Conservation (phyloP, 176 grass and related monocot species). For the Thalia dealbata region DNA sequence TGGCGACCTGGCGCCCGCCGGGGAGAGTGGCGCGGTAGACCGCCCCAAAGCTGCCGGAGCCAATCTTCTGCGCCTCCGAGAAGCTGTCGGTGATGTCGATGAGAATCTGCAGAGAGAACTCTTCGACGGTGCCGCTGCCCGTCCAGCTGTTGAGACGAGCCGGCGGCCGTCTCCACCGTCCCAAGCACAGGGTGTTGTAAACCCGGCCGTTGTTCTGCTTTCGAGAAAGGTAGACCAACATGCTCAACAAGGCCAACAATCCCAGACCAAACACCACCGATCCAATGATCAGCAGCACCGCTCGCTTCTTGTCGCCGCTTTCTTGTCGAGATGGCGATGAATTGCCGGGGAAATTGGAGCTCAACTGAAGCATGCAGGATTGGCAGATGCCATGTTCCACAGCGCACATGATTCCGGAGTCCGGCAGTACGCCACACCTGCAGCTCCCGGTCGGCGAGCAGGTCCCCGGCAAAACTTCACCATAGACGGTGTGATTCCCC, state of each 20-base stretch:
- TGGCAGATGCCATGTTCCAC: slow-evolving; percentile 37
- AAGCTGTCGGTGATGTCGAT: slow-evolving; percentile 43
- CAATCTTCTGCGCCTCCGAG: slow-evolving; percentile 43
- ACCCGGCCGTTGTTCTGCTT: neutral
- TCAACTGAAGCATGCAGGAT: slow-evolving; percentile 18
- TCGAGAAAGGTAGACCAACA: neutral
- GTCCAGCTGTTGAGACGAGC: neutral
- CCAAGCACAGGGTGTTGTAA: neutral
- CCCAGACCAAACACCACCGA: slow-evolving; percentile 1
- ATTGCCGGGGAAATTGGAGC: neutral
- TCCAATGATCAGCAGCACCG: neutral
- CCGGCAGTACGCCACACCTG: slow-evolving; percentile 21
- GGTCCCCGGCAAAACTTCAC: slow-evolving; percentile 40
- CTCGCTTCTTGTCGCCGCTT: neutral
- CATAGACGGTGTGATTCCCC: slow-evolving; percentile 22
- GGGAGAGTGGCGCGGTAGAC: slow-evolving; percentile 68
- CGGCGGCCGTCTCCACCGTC: neutral
- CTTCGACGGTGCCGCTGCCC: slow-evolving; percentile 26
- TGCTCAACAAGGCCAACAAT: neutral
- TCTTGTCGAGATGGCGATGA: slow-evolving; percentile 10
- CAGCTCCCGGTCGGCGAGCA: slow-evolving; percentile 23
- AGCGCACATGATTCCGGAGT: slow-evolving; percentile 31
- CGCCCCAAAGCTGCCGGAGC: slow-evolving; percentile 68
- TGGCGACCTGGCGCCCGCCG: slow-evolving; percentile 57
- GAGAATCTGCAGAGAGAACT: slow-evolving; percentile 49